Conservation (phyloP, 2,329 filamentous ascomycete species). For the Xylaria digitata region DNA sequence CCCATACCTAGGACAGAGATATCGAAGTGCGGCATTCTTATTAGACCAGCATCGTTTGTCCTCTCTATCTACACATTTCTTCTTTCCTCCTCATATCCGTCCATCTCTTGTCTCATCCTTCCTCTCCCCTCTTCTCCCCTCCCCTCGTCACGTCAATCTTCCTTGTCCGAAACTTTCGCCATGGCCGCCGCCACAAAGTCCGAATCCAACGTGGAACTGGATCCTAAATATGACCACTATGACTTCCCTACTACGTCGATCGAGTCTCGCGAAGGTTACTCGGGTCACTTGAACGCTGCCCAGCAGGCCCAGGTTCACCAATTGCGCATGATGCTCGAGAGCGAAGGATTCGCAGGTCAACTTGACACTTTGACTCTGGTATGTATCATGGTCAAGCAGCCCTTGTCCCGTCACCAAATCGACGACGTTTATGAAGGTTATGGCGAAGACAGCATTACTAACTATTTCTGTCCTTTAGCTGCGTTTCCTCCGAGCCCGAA, state of each 20-base stretch:
- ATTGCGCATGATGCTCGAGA: slow-evolving; percentile 85
- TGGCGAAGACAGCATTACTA: slow-evolving; percentile 11
- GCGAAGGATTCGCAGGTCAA: slow-evolving; percentile 81
- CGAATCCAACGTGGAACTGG: slow-evolving; percentile 65
- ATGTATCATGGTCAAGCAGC: slow-evolving; percentile 38
- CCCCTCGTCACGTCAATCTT: slow-evolving; percentile 11
- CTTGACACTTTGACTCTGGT: slow-evolving; percentile 94
- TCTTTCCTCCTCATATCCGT: not conserved
- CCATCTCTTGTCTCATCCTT: not conserved
- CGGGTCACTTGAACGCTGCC: slow-evolving; percentile 84
- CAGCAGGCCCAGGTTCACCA: slow-evolving; percentile 92
- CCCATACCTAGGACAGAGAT: slow-evolving; percentile 10
- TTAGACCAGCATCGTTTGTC: slow-evolving; percentile 19
- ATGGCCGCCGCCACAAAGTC: slow-evolving; percentile 44
- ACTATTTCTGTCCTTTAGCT: slow-evolving; percentile 62
- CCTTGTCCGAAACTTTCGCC: slow-evolving; percentile 18
- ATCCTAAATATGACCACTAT: slow-evolving; percentile 96
- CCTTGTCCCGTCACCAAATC: too few species aligned
- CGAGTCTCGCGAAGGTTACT: slow-evolving; percentile 78
- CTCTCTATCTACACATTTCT: not conserved
- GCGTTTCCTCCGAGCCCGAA: slow-evolving; percentile 91
- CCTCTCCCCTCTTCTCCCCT: slow-evolving; percentile 6
- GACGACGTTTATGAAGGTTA: not conserved
- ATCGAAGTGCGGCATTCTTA: slow-evolving; percentile 14
- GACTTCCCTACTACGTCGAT: slow-evolving; percentile 87